A percentile compares a stretch with the other conserved stretches of the same genome.
These are phyloP conservation scores for Conringia planisiliqua DNA, from an alignment of 345 rosid species.

Conservation along the genomic window DNA sequence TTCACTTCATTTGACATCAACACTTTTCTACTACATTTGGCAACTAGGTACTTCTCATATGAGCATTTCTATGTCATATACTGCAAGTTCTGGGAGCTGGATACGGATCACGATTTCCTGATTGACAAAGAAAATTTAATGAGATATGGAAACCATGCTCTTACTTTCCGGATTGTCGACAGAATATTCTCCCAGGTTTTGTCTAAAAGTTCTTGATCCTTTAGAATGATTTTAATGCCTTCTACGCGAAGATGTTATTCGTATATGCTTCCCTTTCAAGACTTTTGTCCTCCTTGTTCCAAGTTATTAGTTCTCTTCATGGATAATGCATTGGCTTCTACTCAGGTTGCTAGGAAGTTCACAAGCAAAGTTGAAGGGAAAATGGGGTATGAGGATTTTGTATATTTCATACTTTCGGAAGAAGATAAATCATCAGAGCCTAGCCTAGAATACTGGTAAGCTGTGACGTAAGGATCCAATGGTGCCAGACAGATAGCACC, in stretches of 20 bases:
- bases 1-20: not conserved
- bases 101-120: constrained; percentile 90
- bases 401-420: constrained; percentile 84
- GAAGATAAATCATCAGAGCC: constrained; percentile 94
- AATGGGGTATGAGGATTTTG: constrained; percentile 97
- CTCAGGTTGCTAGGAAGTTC: constrained; percentile 74
- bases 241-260: not conserved
- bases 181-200: constrained; percentile 93
- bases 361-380: constrained; percentile 83
- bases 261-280: not conserved
- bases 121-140: constrained; percentile 95
- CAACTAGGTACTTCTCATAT: constrained; percentile 82
- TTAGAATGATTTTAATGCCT: not conserved
- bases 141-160: constrained; percentile 96
- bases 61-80: constrained; percentile 95
- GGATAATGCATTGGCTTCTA: not conserved
- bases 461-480: not conserved
- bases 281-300: not conserved
- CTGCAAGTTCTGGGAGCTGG: constrained; percentile 99
- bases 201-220: not conserved
- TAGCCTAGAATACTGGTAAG: constrained; percentile 93
- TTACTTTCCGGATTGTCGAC: constrained; percentile 92
- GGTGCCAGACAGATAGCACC: not conserved
- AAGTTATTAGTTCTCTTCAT: not conserved
- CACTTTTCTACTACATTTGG: constrained; percentile 1